Conservation (phyloP, 768 basidiomycete genomes). For the Epithele typhae region DNA sequence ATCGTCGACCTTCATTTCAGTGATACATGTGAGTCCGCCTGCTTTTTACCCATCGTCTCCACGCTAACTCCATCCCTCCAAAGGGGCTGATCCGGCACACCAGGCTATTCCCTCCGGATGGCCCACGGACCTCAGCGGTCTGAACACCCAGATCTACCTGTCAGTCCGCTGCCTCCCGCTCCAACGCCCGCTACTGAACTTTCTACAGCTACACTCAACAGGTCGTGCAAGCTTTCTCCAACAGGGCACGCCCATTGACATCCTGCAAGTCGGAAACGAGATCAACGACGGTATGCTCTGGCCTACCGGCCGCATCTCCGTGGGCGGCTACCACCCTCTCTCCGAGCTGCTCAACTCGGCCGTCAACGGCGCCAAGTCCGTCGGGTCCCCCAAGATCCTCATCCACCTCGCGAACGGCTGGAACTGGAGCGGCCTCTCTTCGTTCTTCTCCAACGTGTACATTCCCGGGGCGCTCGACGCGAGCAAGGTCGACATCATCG, state of each 20-base stretch:
- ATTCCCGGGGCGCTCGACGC: constrained; percentile 45
- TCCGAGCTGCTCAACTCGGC: constrained; percentile 62
- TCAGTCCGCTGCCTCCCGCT: constrained; percentile 17
- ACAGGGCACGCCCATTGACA: constrained; percentile 51
- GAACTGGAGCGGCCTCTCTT: constrained; percentile 40
- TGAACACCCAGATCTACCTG: constrained; percentile 58
- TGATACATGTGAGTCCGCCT: constrained; percentile 46
- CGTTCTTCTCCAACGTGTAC: constrained; percentile 51
- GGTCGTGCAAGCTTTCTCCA: constrained; percentile 47
- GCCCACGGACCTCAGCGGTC: constrained; percentile 43
- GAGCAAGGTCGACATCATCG: constrained; percentile 52
- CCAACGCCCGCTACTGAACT: too few species aligned
- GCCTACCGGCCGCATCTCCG: constrained; percentile 53
- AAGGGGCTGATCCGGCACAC: constrained; percentile 64
- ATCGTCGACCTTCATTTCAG: constrained; percentile 59
- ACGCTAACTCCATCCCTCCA: too few species aligned
- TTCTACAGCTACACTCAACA: constrained; percentile 50
- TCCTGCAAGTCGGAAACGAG: constrained; percentile 61
- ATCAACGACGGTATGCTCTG: constrained; percentile 63
- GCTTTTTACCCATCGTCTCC: too few species aligned
- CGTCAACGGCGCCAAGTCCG: constrained; percentile 47
- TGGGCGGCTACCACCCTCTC: constrained; percentile 45
- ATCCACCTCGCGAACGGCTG: constrained; percentile 64
- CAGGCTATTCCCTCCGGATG: constrained; percentile 56
- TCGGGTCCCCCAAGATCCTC: constrained; percentile 44